Evolutionary conservation across 2,329 filamentous ascomycete species (phyloP).

Genomic region (Arthrobotrys musiformis): DNA sequence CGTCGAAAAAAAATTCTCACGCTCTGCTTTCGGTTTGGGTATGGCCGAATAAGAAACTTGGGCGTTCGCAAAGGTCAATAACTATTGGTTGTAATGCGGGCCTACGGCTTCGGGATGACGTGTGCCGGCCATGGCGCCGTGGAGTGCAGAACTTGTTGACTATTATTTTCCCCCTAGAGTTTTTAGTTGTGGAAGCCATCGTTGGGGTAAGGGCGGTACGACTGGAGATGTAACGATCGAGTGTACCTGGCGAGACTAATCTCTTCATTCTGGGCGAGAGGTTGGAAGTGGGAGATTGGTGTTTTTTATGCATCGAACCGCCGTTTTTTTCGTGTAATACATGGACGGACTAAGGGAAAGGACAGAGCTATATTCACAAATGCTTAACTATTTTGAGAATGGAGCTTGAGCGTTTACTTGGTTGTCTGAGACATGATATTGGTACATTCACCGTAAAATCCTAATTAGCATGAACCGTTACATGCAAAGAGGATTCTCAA

Average conservation of each 20-base stretch:
- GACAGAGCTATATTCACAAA: background rate
- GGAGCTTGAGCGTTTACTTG: background rate
- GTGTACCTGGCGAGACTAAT: slow-evolving; percentile 31
- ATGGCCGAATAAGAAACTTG: slow-evolving; percentile 3
- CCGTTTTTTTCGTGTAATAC: background rate
- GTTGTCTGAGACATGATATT: slow-evolving; percentile 6
- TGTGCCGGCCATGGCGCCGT: slow-evolving; percentile 3
- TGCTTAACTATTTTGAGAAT: too few species aligned
- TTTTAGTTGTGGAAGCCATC: too few species aligned
- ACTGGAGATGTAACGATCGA: slow-evolving; percentile 42
- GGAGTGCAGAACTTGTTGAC: slow-evolving; percentile 14
- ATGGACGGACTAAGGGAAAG: background rate
- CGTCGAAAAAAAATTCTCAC: too few species aligned
- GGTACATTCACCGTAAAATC: slow-evolving; percentile 7
- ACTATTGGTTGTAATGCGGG: slow-evolving; percentile 14
- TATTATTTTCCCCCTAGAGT: slow-evolving; percentile 14
- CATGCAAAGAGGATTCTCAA: slow-evolving; percentile 3
- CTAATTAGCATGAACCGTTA: background rate
- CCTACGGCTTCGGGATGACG: slow-evolving; percentile 14
- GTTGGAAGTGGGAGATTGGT: background rate
- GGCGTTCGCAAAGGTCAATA: slow-evolving; percentile 13
- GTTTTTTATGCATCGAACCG: slow-evolving; percentile 12
- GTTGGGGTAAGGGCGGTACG: slow-evolving; percentile 44
- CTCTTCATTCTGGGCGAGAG: slow-evolving; percentile 44
- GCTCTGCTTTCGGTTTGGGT: background rate